Base-by-base conservation (phyloP, 2,329 filamentous ascomycete species). In the Aureobasidium sp. region DNA sequence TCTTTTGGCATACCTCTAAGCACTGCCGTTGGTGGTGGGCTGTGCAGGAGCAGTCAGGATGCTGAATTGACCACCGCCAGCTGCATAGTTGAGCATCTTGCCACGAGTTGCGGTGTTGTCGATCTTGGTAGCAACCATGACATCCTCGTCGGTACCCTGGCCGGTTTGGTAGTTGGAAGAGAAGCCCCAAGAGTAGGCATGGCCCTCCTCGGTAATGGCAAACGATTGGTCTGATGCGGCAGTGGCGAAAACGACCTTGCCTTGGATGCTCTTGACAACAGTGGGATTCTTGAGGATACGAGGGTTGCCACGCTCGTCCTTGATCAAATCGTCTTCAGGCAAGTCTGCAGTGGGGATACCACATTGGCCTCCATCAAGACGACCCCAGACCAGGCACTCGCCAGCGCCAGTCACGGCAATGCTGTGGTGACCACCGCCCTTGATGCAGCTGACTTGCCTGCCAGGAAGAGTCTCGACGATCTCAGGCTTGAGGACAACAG, bases 31-130 rank as follows among this genome's bases (percentile, higher is more conserved):
- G 21, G 64, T 41, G n/a, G 51, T 55, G 11, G 59, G 50, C 10
- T 65, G 55, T n/a, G 64, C 63, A 45, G 55, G 53, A 45, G 69
- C 67, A 29, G 70, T 71, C 47, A 73, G 59, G 29, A 90, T 75
- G 1, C 86, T 88, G 73, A 85, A 97, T 71, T 97, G 92, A 5
- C 91, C 91, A 66, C 93, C 92, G n/a, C 88, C 88, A 47, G 89
- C 90, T n/a, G 89, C 89, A 75, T 82, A 90, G 37, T 85, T 81
- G 47, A 97, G 80, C 73, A 86, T 85, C 75, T 88, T 86, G 45
- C 84, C 89, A 34, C 85, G 82, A 32, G 94, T 83, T 45, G 91
- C 91, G 13, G 86, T 89, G 77, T 96, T 96, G 69, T 95, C 89
- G 61, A 97, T 89, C 53, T 87, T 69, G 0, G 88, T 94, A 0